Evolutionary conservation across 352 stramenopile species (phyloP), one percentile per base, ranked within the genome.

Genomic region (Pythium plurisporium): DNA sequence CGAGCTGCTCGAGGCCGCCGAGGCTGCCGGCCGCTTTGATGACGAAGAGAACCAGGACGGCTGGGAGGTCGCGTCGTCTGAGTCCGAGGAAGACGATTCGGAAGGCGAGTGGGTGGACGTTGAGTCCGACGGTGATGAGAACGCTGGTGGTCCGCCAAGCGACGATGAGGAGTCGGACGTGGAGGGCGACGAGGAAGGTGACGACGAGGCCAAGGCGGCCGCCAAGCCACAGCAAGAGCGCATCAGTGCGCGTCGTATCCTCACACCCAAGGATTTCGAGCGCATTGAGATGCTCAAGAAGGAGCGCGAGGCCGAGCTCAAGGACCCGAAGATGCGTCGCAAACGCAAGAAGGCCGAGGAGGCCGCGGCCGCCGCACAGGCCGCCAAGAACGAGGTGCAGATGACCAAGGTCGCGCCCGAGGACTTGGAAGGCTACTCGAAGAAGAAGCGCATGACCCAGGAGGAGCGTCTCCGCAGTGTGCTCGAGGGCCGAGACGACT

Each of bases 221-320:
- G 43, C 60, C 41, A 65, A 73, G 45, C 49, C 58, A 5, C 84
- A 95, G 68, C 88, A 74, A 51, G 79, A 96, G 36, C 87, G 87
- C 3, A 73, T 96, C 10, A 87, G 96, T 43, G 86, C 86, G 20
- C 81, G 73, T 74, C 94, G 73, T 43, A 93, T 89, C 47, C 79
- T 91, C 67, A 98, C 79, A 37, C 89, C 71, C 48, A 94, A 91
- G 36, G 86, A 96, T 62, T 96, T 95, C 62, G 77, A 93, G 52
- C 85, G 86, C 58, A 95, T 95, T 30, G 85, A 91, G 50, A 90
- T 95, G 70, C 74, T 95, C 50, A 95, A 94, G 73, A 94, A 95
- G 63, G 87, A 95, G 64, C 84, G 81, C 20, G 77, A 88, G 50
- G 81, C 84, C 17, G 79, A 78, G 33, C 58, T 92, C 30, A 87